A percentile compares a stretch with the other conserved stretches of the same genome.
These are phyloP conservation scores for Trichoderma sp. DNA, from an alignment of 2,329 filamentous ascomycete species.

Conservation along the genomic window DNA sequence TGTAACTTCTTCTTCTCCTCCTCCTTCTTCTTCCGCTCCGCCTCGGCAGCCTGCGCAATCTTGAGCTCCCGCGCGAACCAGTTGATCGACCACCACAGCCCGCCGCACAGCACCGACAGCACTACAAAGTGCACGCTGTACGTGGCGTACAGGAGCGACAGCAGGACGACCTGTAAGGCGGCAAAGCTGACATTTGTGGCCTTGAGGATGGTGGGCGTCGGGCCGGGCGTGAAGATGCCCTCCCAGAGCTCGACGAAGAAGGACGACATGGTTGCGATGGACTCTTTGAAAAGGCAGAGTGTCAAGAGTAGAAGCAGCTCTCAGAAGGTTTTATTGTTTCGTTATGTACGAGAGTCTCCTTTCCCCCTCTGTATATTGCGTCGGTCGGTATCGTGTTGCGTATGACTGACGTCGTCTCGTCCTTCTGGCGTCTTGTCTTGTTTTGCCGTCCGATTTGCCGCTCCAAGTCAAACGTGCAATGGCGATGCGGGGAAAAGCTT, in stretches of 20 bases:
- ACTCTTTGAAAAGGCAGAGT: not conserved
- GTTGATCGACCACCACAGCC: slow-evolving; percentile 92
- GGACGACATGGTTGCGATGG: slow-evolving; percentile 50
- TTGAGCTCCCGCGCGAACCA: slow-evolving; percentile 81
- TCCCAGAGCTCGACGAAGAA: slow-evolving; percentile 80
- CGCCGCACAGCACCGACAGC: slow-evolving; percentile 75
- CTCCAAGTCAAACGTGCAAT: not conserved
- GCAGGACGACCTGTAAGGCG: slow-evolving; percentile 76
- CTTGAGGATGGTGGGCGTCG: slow-evolving; percentile 82
- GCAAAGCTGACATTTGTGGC: slow-evolving; percentile 91
- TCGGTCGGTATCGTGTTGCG: not conserved
- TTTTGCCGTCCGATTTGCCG: not conserved
- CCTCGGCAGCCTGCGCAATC: slow-evolving; percentile 49
- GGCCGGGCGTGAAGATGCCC: slow-evolving; percentile 89
- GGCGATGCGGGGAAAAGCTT: not conserved
- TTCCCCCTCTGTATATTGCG: not conserved
- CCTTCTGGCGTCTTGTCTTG: not conserved
- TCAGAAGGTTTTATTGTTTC: not conserved
- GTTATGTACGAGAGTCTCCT: not conserved
- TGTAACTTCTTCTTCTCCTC: slow-evolving; percentile 35
- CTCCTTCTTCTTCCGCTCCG: slow-evolving; percentile 43
- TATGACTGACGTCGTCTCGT: not conserved
- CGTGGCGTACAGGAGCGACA: slow-evolving; percentile 75
- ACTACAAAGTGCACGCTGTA: slow-evolving; percentile 86
- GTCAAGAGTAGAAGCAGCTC: not conserved